Conservation (phyloP, 192 early-diverging fungal genomes). For the Coemansia asiatica region DNA sequence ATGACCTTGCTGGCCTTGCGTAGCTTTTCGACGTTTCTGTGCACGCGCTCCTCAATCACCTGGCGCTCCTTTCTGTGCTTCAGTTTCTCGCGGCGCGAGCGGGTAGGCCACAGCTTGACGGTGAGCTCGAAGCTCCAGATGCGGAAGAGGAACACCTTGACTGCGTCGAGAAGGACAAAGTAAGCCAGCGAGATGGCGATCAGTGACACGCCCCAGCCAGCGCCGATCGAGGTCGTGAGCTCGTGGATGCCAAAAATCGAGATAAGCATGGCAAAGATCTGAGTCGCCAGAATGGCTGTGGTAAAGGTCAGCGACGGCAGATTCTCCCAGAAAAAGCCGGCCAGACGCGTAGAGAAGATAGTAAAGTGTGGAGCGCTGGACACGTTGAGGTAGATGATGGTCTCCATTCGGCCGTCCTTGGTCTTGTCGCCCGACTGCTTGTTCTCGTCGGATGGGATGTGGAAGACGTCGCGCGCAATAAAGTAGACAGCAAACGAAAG, state of each 20-base stretch:
- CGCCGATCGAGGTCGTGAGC: constrained; percentile 64
- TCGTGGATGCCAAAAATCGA: constrained; percentile 70
- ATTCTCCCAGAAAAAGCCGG: constrained; percentile 86
- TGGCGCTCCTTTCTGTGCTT: constrained; percentile 52
- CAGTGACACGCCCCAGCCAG: constrained; percentile 71
- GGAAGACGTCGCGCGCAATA: constrained; percentile 64
- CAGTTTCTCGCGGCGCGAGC: constrained; percentile 63
- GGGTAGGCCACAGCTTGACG: constrained; percentile 77
- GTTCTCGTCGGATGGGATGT: constrained; percentile 52
- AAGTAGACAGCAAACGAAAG: constrained; percentile 86
- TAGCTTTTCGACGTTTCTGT: constrained; percentile 42
- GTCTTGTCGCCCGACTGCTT: constrained; percentile 50
- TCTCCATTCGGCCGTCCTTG: constrained; percentile 61
- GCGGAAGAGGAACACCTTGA: constrained; percentile 87
- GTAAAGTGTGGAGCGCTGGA: constrained; percentile 91
- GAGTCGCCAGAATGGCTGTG: constrained; percentile 80
- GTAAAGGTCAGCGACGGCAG: constrained; percentile 79
- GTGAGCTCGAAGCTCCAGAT: constrained; percentile 90
- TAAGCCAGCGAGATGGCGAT: constrained; percentile 76
- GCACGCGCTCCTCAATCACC: constrained; percentile 55
- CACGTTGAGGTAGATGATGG: constrained; percentile 93
- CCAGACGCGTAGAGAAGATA: constrained; percentile 89
- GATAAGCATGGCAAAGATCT: constrained; percentile 86
- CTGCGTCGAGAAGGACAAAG: constrained; percentile 82
- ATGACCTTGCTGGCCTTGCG: constrained; percentile 40